Evolutionary conservation across 2,329 filamentous ascomycete species (phyloP).

Genomic region (Elsinoe necatrix): DNA sequence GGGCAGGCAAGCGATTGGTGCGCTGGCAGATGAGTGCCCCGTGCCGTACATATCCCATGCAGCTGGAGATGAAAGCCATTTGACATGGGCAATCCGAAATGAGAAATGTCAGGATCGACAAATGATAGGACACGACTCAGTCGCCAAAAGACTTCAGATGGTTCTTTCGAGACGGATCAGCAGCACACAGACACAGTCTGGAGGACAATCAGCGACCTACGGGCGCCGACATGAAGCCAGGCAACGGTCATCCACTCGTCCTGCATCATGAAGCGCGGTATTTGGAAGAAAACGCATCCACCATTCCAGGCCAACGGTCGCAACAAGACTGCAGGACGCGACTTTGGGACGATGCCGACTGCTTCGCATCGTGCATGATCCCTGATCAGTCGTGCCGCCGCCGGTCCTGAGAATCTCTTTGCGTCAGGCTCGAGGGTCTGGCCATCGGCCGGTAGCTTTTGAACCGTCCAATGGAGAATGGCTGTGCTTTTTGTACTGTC

Average conservation of each 20-base stretch:
- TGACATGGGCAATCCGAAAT: background rate
- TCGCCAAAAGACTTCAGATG: background rate
- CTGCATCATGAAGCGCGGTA: background rate
- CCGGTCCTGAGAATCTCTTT: background rate
- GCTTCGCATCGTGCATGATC: background rate
- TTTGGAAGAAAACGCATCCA: conserved; percentile 8
- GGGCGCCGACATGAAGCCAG: conserved; percentile 1
- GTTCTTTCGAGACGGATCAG: background rate
- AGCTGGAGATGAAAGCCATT: background rate
- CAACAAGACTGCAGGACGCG: conserved; percentile 1
- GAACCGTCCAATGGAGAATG: conserved; percentile 2
- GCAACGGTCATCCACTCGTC: conserved; percentile 6
- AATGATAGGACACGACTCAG: conserved; percentile 5
- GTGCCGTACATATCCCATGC: background rate
- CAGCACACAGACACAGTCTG: background rate
- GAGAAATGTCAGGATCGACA: background rate
- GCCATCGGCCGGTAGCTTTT: conserved; percentile 2
- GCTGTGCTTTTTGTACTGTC: conserved; percentile 5
- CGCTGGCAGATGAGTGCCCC: background rate
- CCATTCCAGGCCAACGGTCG: conserved; percentile 1
- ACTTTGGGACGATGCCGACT: background rate
- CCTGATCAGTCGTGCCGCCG: conserved; percentile 5
- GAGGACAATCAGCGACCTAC: background rate
- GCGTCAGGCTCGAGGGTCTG: background rate
- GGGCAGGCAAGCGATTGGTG: background rate